These are phyloP conservation scores for Rhipidocladum racemiflorum DNA, from an alignment of 176 grass and related monocot genomes.

Conservation along the genomic window DNA sequence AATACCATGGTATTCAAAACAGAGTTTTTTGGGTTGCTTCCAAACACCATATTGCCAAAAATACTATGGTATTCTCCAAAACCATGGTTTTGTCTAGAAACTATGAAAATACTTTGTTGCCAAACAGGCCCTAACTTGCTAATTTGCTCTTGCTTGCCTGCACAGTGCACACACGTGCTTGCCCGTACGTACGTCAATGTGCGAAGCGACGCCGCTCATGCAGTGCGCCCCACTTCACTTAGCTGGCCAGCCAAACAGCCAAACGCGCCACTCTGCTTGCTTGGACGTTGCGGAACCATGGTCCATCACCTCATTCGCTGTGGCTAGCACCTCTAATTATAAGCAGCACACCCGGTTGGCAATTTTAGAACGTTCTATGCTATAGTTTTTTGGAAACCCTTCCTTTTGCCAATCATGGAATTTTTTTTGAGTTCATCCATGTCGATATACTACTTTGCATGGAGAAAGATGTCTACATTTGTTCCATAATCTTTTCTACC, in stretches of 20 bases:
- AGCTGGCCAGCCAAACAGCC: background rate
- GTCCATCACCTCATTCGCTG: background rate
- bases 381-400: background rate
- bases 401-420: background rate
- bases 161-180: background rate
- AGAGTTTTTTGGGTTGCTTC: too few species aligned
- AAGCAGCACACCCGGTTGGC: background rate
- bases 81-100: too few species aligned
- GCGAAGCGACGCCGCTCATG: background rate
- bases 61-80: too few species aligned
- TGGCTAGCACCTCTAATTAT: background rate
- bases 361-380: background rate
- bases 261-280: background rate
- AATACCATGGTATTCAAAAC: too few species aligned
- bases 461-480: too few species aligned
- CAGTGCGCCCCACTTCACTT: background rate
- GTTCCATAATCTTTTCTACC: too few species aligned
- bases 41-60: too few species aligned
- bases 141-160: background rate
- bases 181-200: slow-evolving; percentile 6
- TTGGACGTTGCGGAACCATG: background rate
- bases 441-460: too few species aligned
- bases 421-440: background rate
- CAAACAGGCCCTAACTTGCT: too few species aligned
- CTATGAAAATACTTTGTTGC: too few species aligned